These are phyloP conservation scores for Quillaja saponaria DNA, from an alignment of 306 rosid species.

Conservation along the genomic window DNA sequence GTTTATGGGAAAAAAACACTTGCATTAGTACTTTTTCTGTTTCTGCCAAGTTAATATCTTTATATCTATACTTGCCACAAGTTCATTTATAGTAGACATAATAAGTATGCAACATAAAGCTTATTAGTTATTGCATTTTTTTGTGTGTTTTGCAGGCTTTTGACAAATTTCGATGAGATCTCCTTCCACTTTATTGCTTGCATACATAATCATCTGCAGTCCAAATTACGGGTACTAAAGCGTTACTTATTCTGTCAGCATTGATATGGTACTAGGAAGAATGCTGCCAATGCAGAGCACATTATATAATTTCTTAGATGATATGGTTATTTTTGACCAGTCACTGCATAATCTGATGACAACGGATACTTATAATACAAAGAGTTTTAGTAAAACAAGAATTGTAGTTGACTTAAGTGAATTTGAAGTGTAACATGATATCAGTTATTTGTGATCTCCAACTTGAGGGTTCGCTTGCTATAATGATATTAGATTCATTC, in stretches of 20 bases:
- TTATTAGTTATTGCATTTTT: constrained; percentile 18
- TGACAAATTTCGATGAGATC: constrained; percentile 77
- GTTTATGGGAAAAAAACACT: background rate
- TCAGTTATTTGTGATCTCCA: background rate
- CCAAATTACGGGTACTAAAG: constrained; percentile 57
- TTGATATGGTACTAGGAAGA: background rate
- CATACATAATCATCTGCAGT: constrained; percentile 67
- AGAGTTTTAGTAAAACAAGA: constrained; percentile 17
- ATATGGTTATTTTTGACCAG: background rate
- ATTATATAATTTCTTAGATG: background rate
- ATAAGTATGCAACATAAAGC: background rate
- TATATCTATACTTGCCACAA: background rate
- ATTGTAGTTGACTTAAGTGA: constrained; percentile 11
- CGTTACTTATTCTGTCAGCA: background rate
- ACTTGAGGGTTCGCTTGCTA: background rate
- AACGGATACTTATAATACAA: background rate
- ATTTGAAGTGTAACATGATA: background rate
- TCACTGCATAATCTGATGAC: background rate
- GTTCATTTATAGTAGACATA: constrained; percentile 1
- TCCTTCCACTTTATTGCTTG: constrained; percentile 89
- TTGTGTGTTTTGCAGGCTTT: constrained; percentile 61
- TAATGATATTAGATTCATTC: background rate
- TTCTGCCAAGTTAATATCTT: background rate
- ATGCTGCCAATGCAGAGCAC: background rate
- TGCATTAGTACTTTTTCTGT: too few relatives aligned